A percentile compares a stretch with the other conserved stretches of the same genome.
These are phyloP conservation scores for Circinella minor DNA, from an alignment of 371 early-diverging fungal species.

Conservation along the genomic window DNA sequence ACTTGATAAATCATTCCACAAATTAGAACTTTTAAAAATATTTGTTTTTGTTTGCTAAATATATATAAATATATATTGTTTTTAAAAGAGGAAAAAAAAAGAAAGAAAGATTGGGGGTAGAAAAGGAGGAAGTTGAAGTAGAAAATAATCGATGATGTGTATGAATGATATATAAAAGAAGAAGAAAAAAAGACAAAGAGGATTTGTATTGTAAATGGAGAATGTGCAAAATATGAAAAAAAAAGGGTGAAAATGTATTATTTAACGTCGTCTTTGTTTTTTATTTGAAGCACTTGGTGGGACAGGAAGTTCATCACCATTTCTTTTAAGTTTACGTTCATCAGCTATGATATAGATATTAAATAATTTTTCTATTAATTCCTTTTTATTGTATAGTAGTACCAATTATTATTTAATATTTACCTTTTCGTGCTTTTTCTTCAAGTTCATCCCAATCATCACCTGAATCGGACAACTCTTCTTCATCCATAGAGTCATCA, in stretches of 20 bases:
- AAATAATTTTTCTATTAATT: neutral
- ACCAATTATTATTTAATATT: neutral
- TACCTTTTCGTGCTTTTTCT: slow-evolving; percentile 73
- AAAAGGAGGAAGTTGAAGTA: too few relatives aligned
- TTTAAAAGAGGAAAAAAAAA: too few relatives aligned
- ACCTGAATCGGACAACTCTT: slow-evolving; percentile 68
- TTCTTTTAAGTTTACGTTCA: slow-evolving; percentile 57
- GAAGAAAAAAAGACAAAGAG: neutral
- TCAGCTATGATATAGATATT: slow-evolving; percentile 46
- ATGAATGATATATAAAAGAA: too few relatives aligned
- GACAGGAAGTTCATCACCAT: slow-evolving; percentile 42
- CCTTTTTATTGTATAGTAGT: neutral
- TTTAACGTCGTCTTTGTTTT: slow-evolving; percentile 31
- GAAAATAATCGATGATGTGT: too few relatives aligned
- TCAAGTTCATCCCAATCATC: slow-evolving; percentile 82
- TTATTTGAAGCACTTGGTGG: slow-evolving; percentile 19
- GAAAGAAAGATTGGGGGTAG: too few relatives aligned
- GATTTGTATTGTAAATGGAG: neutral
- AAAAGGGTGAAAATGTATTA: neutral
- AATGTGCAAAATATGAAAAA: neutral
- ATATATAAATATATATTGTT: too few relatives aligned
- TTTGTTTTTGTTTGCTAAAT: too few relatives aligned
- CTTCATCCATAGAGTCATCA: slow-evolving; percentile 61
- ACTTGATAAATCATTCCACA: too few relatives aligned
- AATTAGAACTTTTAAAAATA: too few relatives aligned